Evolutionary conservation across 139 green algal species (phyloP), one percentile per base, ranked within the genome.

Genomic region (Astrephomene gubernaculifera): DNA sequence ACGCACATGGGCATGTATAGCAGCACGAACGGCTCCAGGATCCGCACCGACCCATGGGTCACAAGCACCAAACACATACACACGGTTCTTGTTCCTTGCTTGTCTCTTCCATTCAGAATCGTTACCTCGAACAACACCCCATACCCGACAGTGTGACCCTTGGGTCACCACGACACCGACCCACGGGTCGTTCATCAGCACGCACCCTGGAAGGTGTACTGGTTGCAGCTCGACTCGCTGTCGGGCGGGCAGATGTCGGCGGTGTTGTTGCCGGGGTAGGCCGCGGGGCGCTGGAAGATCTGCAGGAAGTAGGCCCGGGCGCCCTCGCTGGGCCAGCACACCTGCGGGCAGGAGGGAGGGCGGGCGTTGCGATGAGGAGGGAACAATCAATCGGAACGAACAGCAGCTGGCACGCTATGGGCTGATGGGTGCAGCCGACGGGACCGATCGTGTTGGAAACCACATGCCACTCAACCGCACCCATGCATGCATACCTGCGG

Each of bases 241-340:
- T 57, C 75, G 4, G 54, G 12, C 25, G 57, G 12, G 57, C 75
- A 82, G 29, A 82, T 60, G 75, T 1, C 19, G 19, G 57, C 57
- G 5, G 22, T 1, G 27, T 82, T 25, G 75, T 27, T 25, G 33
- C 75, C 75, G 4, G 57, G 57, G 36, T 60, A 44, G 39, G n/a
- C n/a, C n/a, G n/a, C n/a, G n/a, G 75, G 57, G 38, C 75, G 75
- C 12, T 2, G 2, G 57, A 82, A 82, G 45, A 80, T 35, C 54
- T 82, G 75, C 29, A 71, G 39, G 57, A 82, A 82, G 75, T 82
- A 82, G 14, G 33, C 36, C 33, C 27, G 38, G 0, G 75, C 75
- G 14, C 27, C 75, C 57, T 63, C 57, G 39, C 45, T 44, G 8
- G 75, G 75, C 75, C 75, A 82, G 53, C 75, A 82, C 33, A 82